A percentile compares a stretch with the other conserved stretches of the same genome.
Conservation (phyloP, 1,139 yeast genomes). For the Groenewaldozyma auringiensis region DNA sequence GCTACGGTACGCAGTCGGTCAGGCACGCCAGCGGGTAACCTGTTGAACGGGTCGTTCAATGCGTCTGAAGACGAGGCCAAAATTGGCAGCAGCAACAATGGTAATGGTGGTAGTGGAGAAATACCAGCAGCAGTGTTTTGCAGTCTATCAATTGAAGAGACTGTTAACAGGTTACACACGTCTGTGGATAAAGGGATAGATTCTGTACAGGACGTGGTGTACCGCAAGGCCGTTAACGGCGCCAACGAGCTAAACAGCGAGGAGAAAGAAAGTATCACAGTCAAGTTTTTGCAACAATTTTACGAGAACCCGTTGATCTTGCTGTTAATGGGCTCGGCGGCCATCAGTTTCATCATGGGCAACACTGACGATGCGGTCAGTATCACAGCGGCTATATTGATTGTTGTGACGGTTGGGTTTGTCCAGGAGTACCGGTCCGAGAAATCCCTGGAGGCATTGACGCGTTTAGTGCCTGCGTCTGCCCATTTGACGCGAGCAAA, state of each 20-base stretch:
- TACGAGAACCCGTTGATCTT: slow-evolving; percentile 85
- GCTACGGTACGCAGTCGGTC: not conserved
- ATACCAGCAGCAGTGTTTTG: slow-evolving; percentile 47
- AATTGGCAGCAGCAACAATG: not conserved
- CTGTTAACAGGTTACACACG: slow-evolving; percentile 55
- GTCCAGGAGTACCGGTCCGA: slow-evolving; percentile 95
- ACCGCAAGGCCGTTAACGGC: slow-evolving; percentile 70
- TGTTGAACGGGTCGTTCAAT: not conserved
- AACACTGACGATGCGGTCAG: slow-evolving; percentile 89
- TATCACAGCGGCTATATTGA: slow-evolving; percentile 71
- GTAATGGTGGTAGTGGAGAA: not conserved
- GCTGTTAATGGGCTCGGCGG: slow-evolving; percentile 80
- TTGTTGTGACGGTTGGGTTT: slow-evolving; percentile 92
- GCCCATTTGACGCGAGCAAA: slow-evolving; percentile 75
- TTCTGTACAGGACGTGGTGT: slow-evolving; percentile 59
- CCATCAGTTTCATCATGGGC: slow-evolving; percentile 79
- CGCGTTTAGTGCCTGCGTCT: slow-evolving; percentile 86
- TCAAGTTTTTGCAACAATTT: slow-evolving; percentile 70
- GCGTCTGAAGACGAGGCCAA: not conserved
- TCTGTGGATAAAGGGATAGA: slow-evolving; percentile 52
- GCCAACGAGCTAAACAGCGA: slow-evolving; percentile 62
- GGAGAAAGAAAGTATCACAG: slow-evolving; percentile 63
- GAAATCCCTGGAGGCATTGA: slow-evolving; percentile 83
- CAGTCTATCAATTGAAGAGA: slow-evolving; percentile 51
- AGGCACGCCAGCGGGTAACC: not conserved